Percentiles rank a stretch among this genome's conserved stretches.
Conservation (phyloP, 805 yeast genomes). For the Pichia thaimueangensis region DNA sequence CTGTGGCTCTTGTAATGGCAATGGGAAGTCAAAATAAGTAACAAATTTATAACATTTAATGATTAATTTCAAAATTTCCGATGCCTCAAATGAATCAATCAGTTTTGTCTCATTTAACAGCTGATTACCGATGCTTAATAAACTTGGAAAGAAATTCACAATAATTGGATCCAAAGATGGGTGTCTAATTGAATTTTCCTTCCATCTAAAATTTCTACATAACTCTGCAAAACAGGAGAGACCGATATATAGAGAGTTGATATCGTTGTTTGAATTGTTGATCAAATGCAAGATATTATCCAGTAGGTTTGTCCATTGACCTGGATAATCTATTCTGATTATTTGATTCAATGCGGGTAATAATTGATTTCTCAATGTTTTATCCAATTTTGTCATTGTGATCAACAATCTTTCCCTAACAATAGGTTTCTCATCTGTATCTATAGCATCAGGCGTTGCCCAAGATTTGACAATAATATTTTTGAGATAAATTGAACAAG, state of each 20-base stretch:
- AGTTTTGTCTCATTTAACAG: conserved; percentile 33
- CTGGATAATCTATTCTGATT: conserved; percentile 36
- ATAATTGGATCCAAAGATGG: conserved; percentile 54
- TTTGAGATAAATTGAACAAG: conserved; percentile 84
- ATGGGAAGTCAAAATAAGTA: conserved; percentile 75
- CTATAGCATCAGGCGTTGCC: conserved; percentile 42
- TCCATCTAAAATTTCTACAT: conserved; percentile 73
- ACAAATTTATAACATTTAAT: conserved; percentile 78
- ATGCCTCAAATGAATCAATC: conserved; percentile 31
- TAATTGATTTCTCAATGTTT: conserved; percentile 39
- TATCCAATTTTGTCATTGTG: conserved; percentile 47
- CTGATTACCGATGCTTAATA: conserved; percentile 60
- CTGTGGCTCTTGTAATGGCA: conserved; percentile 49
- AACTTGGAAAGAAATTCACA: conserved; percentile 56
- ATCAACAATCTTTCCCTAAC: conserved; percentile 64
- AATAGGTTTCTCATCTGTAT: conserved; percentile 65
- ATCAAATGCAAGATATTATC: conserved; percentile 43
- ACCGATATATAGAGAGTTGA: conserved; percentile 52
- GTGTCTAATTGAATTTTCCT: conserved; percentile 46
- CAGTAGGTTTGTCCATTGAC: conserved; percentile 50
- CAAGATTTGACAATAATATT: conserved; percentile 66
- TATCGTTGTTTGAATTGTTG: conserved; percentile 34
- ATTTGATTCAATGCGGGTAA: conserved; percentile 48
- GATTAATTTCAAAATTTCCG: conserved; percentile 71
- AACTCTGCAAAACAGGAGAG: conserved; percentile 70